Conservation (phyloP, 345 rosid species). For the Brassica juncea region DNA sequence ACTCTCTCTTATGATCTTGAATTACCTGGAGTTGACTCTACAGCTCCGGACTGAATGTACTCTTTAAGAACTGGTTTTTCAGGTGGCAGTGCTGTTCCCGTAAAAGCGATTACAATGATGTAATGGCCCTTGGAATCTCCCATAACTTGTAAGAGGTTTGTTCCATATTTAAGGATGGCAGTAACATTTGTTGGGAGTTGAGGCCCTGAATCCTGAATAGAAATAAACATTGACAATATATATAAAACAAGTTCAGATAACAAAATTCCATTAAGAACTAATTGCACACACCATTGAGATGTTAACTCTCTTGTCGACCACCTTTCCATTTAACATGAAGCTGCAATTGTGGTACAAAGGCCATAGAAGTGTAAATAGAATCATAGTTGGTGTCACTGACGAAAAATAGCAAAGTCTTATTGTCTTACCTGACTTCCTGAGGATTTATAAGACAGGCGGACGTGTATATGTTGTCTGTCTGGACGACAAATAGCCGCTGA, state of each 20-base stretch:
- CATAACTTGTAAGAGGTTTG: constrained; percentile 93
- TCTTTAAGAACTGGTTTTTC: constrained; percentile 54
- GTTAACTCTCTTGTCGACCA: constrained; percentile 69
- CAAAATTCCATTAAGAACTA: constrained; percentile 5
- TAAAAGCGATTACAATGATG: constrained; percentile 64
- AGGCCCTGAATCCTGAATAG: constrained; percentile 72
- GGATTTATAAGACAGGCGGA: constrained; percentile 82
- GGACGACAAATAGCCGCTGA: constrained; percentile 82
- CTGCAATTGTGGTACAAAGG: constrained; percentile 43
- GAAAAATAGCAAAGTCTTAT: not conserved
- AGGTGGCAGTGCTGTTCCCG: constrained; percentile 46
- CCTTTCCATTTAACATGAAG: constrained; percentile 81
- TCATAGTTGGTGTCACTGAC: constrained; percentile 1
- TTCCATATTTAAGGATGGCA: constrained; percentile 76
- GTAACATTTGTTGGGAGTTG: constrained; percentile 81
- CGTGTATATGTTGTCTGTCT: constrained; percentile 63
- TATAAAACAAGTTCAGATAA: not conserved
- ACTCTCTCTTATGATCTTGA: not conserved
- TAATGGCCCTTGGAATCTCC: constrained; percentile 72
- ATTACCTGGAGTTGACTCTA: constrained; percentile 66
- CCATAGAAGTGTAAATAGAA: constrained; percentile 27
- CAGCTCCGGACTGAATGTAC: constrained; percentile 52
- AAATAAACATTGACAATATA: constrained; percentile 3
- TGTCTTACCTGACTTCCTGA: constrained; percentile 71
- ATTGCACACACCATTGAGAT: constrained; percentile 58